Base-by-base conservation (phyloP, 2,329 filamentous ascomycete species). In the Chalaropsis thielavioides region DNA sequence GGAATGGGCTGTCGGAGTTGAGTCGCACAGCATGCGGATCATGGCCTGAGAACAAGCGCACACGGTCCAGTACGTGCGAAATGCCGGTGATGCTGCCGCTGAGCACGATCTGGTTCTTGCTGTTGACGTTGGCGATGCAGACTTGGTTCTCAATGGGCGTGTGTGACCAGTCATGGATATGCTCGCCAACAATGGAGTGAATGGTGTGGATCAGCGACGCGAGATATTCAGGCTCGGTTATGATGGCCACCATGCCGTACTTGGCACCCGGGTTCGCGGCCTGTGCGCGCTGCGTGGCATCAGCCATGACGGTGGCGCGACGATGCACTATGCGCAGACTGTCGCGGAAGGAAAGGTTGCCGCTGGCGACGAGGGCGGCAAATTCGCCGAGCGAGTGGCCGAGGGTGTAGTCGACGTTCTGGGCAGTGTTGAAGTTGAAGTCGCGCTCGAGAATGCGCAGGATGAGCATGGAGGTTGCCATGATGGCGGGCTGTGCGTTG, bases 311-410 rank as follows among this genome's bases (percentile, higher is more conserved):
- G 72, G 91, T 87, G 61, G 90, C 92, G 56, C 92, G 84, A 70
- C 81, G 81, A 67, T 86, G 83, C 63, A 95, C 88, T 72, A 96
- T 79, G 69, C 81, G 83, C 68, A 96, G 76, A 64, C 90, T 89
- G 75, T 95, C 89, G 62, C 81, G 76, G 72, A 95, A 94, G 40
- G 80, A 76, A 41, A 96, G 79, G 74, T 94, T 89, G 1, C 90
- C 90, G 24, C 87, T 89, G 0, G 90, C 88, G 0, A 95, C 90
- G 56, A 97, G 80, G 1, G 92, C 92, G 0, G 92, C 89, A 72
- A 96, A 97, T 74, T 96, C 92, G 61, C 92, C 92, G 11, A 97
- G 80, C 3, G 90, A 95, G 75, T 97, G 92, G 10, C 92, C 92
- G 27, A 96, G 80, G 0, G 89, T 89, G 43, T 95, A 84, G 75